Percentiles rank a stretch among this genome's conserved stretches.
phyloP scores from a whole-genome alignment of 2,329 filamentous ascomycete genomes.

The Chaetothyriales sp. region DNA sequence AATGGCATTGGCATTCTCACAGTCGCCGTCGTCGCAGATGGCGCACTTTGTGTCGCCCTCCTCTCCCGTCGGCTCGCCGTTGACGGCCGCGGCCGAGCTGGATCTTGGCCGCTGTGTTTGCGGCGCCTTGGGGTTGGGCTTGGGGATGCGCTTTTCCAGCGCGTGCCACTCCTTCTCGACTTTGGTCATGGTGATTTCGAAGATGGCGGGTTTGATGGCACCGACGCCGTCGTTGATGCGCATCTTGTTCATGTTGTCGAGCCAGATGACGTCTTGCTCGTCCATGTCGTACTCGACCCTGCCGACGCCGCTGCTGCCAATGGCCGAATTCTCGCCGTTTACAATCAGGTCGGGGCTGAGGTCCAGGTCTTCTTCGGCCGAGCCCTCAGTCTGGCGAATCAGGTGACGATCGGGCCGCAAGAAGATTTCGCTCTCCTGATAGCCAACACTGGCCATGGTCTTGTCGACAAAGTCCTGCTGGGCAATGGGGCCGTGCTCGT shows the following conservation, averaged over 20 bases:
- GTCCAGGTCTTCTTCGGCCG: constrained; percentile 51
- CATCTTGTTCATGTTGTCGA: constrained; percentile 67
- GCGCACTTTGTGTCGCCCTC: constrained; percentile 96
- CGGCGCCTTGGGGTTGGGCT: constrained; percentile 89
- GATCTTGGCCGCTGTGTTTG: constrained; percentile 88
- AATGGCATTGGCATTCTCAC: constrained; percentile 97
- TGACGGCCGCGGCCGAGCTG: constrained; percentile 87
- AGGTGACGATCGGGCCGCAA: constrained; percentile 61
- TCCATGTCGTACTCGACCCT: constrained; percentile 99
- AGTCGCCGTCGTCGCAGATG: constrained; percentile 98
- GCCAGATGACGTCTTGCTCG: constrained; percentile 94
- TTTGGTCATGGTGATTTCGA: constrained; percentile 96
- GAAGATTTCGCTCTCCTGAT: constrained; percentile 88
- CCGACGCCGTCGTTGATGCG: constrained; percentile 63
- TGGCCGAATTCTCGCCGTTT: constrained; percentile 46
- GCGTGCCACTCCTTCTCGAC: constrained; percentile 98
- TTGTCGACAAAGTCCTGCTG: constrained; percentile 89
- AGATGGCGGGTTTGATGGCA: constrained; percentile 78
- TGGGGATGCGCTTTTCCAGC: constrained; percentile 89
- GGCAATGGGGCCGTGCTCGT: constrained; percentile 69
- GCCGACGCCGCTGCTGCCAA: constrained; percentile 46
- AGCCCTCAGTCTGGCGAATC: constrained; percentile 48
- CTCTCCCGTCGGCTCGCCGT: constrained; percentile 77
- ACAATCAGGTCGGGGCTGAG: constrained; percentile 39
- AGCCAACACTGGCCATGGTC: constrained; percentile 89